phyloP scores from a whole-genome alignment of 805 yeast genomes.

The Schwanniomyces pseudopolymorphus region DNA sequence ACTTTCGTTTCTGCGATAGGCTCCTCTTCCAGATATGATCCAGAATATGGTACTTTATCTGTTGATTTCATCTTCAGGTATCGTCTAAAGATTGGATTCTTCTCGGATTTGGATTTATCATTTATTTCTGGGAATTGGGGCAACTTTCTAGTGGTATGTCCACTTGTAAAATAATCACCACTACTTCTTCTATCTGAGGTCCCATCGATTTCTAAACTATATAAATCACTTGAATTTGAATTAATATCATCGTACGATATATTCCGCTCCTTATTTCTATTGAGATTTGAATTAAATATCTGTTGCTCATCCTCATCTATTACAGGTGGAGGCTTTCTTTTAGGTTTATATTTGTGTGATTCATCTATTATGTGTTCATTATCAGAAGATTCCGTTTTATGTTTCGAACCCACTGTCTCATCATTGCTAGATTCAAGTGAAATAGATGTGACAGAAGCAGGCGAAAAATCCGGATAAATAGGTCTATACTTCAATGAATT shows the following conservation, averaged over 20 bases:
- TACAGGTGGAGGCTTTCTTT: slow-evolving; percentile 31
- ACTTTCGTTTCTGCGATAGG: not conserved
- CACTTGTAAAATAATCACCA: slow-evolving; percentile 3
- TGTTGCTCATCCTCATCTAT: not conserved
- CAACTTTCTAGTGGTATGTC: slow-evolving; percentile 12
- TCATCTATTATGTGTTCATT: slow-evolving; percentile 6
- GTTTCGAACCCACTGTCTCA: not conserved
- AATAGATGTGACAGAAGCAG: not conserved
- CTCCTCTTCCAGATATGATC: not conserved
- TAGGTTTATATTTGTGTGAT: slow-evolving; percentile 13
- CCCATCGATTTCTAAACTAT: not conserved
- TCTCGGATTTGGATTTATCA: slow-evolving; percentile 8
- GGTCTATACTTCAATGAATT: not conserved
- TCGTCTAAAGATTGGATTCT: not conserved
- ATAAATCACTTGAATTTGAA: not conserved
- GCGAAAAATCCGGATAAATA: not conserved
- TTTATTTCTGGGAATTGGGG: slow-evolving; percentile 36
- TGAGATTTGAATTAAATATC: not conserved
- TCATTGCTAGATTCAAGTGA: not conserved
- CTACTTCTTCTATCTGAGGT: not conserved
- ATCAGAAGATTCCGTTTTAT: not conserved
- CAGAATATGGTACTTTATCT: not conserved
- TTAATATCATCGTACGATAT: not conserved
- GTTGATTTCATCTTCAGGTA: not conserved
- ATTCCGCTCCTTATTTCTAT: not conserved